Evolutionary conservation across 495 filamentous ascomycete species (phyloP).

Genomic region (Hypomontagnella submonticulosa): DNA sequence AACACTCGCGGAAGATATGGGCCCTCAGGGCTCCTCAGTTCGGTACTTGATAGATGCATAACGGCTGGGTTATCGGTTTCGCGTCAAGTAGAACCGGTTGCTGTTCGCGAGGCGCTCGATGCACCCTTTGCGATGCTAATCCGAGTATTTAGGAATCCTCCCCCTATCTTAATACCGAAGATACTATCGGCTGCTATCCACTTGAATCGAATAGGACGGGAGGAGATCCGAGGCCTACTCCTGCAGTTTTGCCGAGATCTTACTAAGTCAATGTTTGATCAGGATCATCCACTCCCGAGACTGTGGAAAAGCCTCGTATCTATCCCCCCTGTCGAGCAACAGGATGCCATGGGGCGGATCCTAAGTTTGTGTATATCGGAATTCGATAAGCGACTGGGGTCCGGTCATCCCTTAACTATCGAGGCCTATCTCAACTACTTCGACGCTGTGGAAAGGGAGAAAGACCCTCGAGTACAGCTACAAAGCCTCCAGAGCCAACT

Average conservation of each 20-base stretch:
- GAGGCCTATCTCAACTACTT: slow-evolving; percentile 47
- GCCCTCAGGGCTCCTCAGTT: slow-evolving; percentile 44
- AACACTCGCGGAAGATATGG: slow-evolving; percentile 40
- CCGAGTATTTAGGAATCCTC: slow-evolving; percentile 47
- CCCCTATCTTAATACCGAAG: slow-evolving; percentile 43
- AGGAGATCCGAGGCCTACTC: slow-evolving; percentile 43
- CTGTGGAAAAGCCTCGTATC: slow-evolving; percentile 46
- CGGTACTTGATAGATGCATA: slow-evolving; percentile 45
- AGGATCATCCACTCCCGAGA: slow-evolving; percentile 31
- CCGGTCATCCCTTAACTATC: slow-evolving; percentile 40
- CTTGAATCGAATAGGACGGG: slow-evolving; percentile 42
- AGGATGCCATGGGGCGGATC: slow-evolving; percentile 37
- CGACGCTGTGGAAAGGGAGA: slow-evolving; percentile 44
- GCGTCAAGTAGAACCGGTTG: slow-evolving; percentile 43
- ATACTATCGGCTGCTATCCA: slow-evolving; percentile 43
- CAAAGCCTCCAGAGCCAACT: slow-evolving; percentile 34
- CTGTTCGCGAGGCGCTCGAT: slow-evolving; percentile 39
- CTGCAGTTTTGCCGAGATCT: slow-evolving; percentile 47
- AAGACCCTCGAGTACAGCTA: slow-evolving; percentile 38
- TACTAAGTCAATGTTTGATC: slow-evolving; percentile 29
- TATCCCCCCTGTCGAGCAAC: slow-evolving; percentile 38
- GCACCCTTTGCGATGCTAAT: slow-evolving; percentile 44
- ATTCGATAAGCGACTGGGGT: slow-evolving; percentile 38
- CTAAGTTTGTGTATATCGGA: slow-evolving; percentile 42
- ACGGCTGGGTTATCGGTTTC: slow-evolving; percentile 44